A percentile compares a stretch with the other conserved stretches of the same genome.
phyloP scores from a whole-genome alignment of 1,284 basidiomycete genomes.

The Singerocomus rubriflavus region DNA sequence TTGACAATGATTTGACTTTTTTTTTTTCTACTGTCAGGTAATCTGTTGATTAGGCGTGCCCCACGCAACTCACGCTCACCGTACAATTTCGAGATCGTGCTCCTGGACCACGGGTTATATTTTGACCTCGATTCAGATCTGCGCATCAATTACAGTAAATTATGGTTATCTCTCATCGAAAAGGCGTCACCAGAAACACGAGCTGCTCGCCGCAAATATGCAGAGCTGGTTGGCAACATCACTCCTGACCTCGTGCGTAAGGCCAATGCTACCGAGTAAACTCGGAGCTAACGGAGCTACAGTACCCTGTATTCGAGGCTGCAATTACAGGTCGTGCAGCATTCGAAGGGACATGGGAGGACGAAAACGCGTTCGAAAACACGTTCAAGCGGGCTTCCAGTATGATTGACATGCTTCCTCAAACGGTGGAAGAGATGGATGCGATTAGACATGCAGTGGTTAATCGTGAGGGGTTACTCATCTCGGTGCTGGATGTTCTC shows the following conservation, averaged over 20 bases:
- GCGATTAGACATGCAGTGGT: constrained; percentile 79
- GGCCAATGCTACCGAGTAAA: background rate
- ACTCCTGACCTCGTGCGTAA: constrained; percentile 73
- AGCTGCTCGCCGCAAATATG: constrained; percentile 77
- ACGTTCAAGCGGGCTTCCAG: constrained; percentile 61
- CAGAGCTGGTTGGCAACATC: constrained; percentile 86
- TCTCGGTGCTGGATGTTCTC: constrained; percentile 83
- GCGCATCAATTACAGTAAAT: constrained; percentile 73
- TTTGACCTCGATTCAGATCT: constrained; percentile 83
- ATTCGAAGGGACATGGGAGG: constrained; percentile 56
- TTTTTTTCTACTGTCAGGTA: constrained; percentile 50
- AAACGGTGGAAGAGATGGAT: constrained; percentile 71
- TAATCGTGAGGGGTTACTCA: constrained; percentile 74
- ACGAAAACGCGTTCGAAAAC: constrained; percentile 32
- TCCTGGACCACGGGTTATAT: constrained; percentile 90
- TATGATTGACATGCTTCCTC: constrained; percentile 70
- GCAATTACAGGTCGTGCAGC: constrained; percentile 71
- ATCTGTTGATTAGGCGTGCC: constrained; percentile 85
- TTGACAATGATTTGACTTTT: constrained; percentile 1
- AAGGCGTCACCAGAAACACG: constrained; percentile 62
- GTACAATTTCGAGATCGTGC: constrained; percentile 92
- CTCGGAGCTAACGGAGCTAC: constrained; percentile 16
- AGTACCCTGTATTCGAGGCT: constrained; percentile 87
- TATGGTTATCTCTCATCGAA: constrained; percentile 87
- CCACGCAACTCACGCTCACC: constrained; percentile 65